phyloP scores from a whole-genome alignment of 306 rosid genomes.

The Ormosia emarginata region DNA sequence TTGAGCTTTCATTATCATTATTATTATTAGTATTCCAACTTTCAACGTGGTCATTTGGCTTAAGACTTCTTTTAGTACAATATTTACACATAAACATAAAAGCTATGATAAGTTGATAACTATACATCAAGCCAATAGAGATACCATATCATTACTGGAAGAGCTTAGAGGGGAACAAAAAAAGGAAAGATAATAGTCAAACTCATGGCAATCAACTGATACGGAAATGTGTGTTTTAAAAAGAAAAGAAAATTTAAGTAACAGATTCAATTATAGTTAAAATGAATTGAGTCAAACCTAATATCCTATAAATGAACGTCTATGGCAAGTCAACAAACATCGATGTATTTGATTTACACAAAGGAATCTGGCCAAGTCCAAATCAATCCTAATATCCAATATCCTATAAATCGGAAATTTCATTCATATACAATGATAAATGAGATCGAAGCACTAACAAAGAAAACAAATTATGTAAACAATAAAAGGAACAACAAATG shows the following conservation, averaged over 20 bases:
- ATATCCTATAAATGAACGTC: not conserved
- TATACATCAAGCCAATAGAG: too few relatives aligned
- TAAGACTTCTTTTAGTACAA: too few relatives aligned
- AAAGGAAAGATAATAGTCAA: not conserved
- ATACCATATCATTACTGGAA: too few relatives aligned
- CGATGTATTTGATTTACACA: conserved; percentile 1
- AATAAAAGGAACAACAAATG: conserved; percentile 1
- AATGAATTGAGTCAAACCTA: too few relatives aligned
- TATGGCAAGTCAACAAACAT: conserved; percentile 6
- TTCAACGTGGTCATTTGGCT: too few relatives aligned
- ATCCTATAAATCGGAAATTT: not conserved
- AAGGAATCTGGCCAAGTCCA: not conserved
- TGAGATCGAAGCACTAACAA: not conserved
- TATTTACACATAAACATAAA: too few relatives aligned
- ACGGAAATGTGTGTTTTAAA: not conserved
- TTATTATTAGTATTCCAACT: too few relatives aligned
- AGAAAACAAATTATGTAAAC: not conserved
- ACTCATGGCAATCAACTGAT: not conserved
- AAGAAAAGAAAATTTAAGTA: too few relatives aligned
- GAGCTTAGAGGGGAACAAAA: not conserved
- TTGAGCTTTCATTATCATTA: too few relatives aligned
- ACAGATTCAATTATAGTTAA: too few relatives aligned
- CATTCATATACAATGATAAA: conserved; percentile 25
- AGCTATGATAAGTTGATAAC: too few relatives aligned
- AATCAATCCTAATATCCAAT: not conserved